phyloP scores from a whole-genome alignment of 371 early-diverging fungal genomes.

The Parasitella parasitica region DNA sequence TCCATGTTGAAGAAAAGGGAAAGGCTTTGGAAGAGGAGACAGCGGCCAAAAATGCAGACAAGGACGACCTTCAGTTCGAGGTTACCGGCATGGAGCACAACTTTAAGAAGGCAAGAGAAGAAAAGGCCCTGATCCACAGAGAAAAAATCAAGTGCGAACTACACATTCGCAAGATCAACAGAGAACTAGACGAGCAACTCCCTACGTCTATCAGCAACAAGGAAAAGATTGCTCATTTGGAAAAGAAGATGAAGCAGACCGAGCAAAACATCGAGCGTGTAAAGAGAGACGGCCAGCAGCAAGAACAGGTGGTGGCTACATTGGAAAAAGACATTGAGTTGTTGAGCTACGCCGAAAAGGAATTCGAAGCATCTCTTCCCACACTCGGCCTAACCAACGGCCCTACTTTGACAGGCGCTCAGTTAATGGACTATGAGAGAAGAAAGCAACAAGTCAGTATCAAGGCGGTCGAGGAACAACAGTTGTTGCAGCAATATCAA shows the following conservation, averaged over 20 bases:
- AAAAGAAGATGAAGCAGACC: conserved; percentile 66
- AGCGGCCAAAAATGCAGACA: conserved; percentile 26
- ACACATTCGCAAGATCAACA: conserved; percentile 65
- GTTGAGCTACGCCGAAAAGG: conserved; percentile 2
- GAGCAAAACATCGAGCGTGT: conserved; percentile 54
- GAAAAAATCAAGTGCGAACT: conserved; percentile 74
- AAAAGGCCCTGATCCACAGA: conserved; percentile 73
- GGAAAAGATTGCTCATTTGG: conserved; percentile 70
- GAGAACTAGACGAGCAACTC: conserved; percentile 59
- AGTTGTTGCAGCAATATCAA: conserved; percentile 64
- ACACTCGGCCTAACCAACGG: conserved; percentile 7
- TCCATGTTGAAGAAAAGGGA: conserved; percentile 73
- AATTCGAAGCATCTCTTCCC: conserved; percentile 11
- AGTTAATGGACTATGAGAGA: conserved; percentile 54
- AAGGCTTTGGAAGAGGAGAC: conserved; percentile 51
- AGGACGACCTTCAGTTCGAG: conserved; percentile 35
- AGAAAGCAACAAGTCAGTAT: conserved; percentile 74
- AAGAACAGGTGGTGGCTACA: conserved; percentile 32
- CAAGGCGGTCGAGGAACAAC: conserved; percentile 64
- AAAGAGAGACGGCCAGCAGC: conserved; percentile 57
- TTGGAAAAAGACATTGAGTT: conserved; percentile 27
- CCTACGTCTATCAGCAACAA: conserved; percentile 65
- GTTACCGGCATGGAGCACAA: conserved; percentile 49
- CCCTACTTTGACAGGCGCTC: conserved; percentile 31
- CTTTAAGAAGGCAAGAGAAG: conserved; percentile 65